These are phyloP conservation scores for Lipomyces sp. DNA, from an alignment of 805 yeast genomes.

Conservation along the genomic window DNA sequence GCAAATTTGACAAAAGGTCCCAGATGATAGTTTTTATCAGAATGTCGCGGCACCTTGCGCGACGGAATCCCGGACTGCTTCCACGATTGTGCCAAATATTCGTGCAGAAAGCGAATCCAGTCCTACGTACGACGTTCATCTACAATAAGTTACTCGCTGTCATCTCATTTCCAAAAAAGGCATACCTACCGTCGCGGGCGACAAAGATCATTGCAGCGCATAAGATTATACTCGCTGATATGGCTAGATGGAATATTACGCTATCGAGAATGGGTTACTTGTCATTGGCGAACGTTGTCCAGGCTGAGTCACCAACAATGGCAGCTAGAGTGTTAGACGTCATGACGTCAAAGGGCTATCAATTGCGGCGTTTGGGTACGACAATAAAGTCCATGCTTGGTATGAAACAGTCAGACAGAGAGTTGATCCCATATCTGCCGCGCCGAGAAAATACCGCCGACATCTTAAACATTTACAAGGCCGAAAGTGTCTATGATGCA, in stretches of 20 bases:
- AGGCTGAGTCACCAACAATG: slow-evolving; percentile 14
- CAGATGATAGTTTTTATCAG: slow-evolving; percentile 23
- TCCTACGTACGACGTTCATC: slow-evolving; percentile 14
- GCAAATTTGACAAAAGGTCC: slow-evolving; percentile 4
- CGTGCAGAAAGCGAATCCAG: slow-evolving; percentile 11
- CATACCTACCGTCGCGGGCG: slow-evolving; percentile 4
- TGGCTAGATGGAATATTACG: slow-evolving; percentile 6
- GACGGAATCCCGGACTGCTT: slow-evolving; percentile 8
- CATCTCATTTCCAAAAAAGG: slow-evolving; percentile 15
- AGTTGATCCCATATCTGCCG: slow-evolving; percentile 13
- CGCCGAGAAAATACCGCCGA: slow-evolving; percentile 8
- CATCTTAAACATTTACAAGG: slow-evolving; percentile 8
- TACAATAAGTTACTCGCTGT: slow-evolving; percentile 21
- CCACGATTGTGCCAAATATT: slow-evolving; percentile 19
- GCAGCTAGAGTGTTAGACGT: slow-evolving; percentile 21
- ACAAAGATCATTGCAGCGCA: slow-evolving; percentile 14
- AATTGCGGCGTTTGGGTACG: slow-evolving; percentile 10
- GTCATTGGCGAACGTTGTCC: slow-evolving; percentile 18
- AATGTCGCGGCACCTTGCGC: slow-evolving; percentile 8
- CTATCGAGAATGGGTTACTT: slow-evolving; percentile 26
- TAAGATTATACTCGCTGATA: slow-evolving; percentile 16
- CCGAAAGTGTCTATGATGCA: slow-evolving; percentile 17
- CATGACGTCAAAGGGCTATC: slow-evolving; percentile 20
- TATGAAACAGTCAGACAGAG: not conserved
- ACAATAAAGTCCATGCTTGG: slow-evolving; percentile 12